Conservation (phyloP, 1,284 basidiomycete genomes). For the Hemileia vastatrix region DNA sequence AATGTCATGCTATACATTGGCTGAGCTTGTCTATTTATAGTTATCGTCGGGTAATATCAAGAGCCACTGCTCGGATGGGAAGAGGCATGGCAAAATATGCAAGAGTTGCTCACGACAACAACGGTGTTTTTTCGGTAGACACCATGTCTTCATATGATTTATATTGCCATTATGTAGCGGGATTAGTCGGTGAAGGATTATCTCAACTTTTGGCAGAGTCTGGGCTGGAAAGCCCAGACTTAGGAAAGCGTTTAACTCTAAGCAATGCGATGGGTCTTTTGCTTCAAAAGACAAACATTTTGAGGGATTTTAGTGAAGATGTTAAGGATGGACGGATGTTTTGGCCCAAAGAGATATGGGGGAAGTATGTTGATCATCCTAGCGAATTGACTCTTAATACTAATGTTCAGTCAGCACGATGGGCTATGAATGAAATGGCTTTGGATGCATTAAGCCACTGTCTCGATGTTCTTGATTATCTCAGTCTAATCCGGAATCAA, state of each 20-base stretch:
- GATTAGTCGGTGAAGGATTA: conserved; percentile 91
- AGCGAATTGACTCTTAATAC: conserved; percentile 51
- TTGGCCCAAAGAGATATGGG: conserved; percentile 94
- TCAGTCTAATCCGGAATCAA: conserved; percentile 77
- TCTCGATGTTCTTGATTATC: conserved; percentile 78
- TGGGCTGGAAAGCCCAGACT: conserved; percentile 66
- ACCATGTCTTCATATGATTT: conserved; percentile 80
- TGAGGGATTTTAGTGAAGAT: conserved; percentile 91
- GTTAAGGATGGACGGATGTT: conserved; percentile 74
- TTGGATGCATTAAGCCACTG: conserved; percentile 79
- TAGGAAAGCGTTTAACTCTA: conserved; percentile 72
- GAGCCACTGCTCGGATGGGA: conserved; percentile 63
- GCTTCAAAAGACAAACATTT: conserved; percentile 97
- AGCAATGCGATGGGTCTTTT: conserved; percentile 94
- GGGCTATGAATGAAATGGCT: conserved; percentile 77
- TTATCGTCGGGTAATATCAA: conserved; percentile 70
- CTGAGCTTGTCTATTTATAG: conserved; percentile 44
- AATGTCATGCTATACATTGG: no score
- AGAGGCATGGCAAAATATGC: conserved; percentile 92
- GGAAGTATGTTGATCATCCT: conserved; percentile 55
- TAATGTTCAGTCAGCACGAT: conserved; percentile 58
- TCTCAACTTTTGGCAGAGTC: conserved; percentile 82
- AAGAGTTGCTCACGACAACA: conserved; percentile 58
- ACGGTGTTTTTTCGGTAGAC: conserved; percentile 49
- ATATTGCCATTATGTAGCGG: conserved; percentile 98